phyloP scores from a whole-genome alignment of 805 yeast genomes.

The Saccharomycopsis capsularis region DNA sequence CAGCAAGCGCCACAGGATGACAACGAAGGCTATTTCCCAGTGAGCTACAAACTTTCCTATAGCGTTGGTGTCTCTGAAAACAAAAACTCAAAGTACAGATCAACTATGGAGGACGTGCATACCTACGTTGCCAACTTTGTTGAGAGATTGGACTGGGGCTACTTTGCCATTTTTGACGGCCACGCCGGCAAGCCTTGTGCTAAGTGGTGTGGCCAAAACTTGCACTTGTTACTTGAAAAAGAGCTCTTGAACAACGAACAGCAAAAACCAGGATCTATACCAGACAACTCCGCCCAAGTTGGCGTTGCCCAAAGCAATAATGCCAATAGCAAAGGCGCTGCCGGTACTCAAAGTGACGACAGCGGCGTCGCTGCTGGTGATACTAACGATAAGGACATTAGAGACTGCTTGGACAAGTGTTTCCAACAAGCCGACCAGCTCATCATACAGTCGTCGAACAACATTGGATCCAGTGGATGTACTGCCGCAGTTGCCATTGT shows the following conservation, averaged over 20 bases:
- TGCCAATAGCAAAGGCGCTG: background rate
- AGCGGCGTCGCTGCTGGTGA: background rate
- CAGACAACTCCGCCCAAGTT: background rate
- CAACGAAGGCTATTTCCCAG: background rate
- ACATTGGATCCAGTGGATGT: conserved; percentile 76
- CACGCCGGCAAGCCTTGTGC: conserved; percentile 95
- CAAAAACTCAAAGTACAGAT: conserved; percentile 69
- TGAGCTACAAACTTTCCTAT: conserved; percentile 43
- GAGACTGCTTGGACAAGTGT: conserved; percentile 59
- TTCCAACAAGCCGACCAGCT: conserved; percentile 71
- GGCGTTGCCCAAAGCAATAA: background rate
- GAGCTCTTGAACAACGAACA: conserved; percentile 37
- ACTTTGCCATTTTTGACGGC: conserved; percentile 93
- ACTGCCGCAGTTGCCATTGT: conserved; percentile 93
- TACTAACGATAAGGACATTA: conserved; percentile 38
- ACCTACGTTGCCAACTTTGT: conserved; percentile 88
- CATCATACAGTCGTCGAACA: conserved; percentile 43
- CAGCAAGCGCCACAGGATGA: background rate
- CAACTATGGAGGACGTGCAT: conserved; percentile 95
- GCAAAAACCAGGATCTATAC: background rate
- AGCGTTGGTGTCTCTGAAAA: conserved; percentile 90
- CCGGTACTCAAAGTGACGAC: background rate
- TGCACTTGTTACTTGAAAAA: conserved; percentile 63
- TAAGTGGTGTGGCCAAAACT: conserved; percentile 85
- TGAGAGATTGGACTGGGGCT: conserved; percentile 88